Base-by-base conservation (phyloP, 495 filamentous ascomycete species). In the Xylaria nigripes region DNA sequence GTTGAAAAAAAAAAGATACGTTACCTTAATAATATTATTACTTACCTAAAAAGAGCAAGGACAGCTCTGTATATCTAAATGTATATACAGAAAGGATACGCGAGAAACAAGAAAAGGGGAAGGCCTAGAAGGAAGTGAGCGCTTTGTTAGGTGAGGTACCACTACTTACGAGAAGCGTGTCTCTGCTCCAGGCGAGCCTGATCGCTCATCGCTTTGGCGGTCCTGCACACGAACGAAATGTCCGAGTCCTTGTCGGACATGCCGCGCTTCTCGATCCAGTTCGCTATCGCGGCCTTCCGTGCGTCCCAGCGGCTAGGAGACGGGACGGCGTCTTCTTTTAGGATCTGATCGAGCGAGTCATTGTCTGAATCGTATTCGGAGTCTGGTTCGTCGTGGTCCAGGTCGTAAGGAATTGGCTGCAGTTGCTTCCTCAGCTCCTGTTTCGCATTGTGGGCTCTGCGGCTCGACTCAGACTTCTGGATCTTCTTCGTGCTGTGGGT, bases 401-500 rank as follows among this genome's bases (percentile, higher is more conserved):
- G 56, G 1, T 46, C 50, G 6, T 57, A 50, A 41, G 61, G 59
- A 18, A 47, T 15, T 7, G 59, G 59, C 21, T 52, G 18, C 6
- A n/a, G n/a, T n/a, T n/a, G n/a, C n/a, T n/a, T n/a, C n/a, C n/a
- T n/a, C n/a, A n/a, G n/a, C n/a, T n/a, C n/a, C n/a, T n/a, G n/a
- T n/a, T n/a, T n/a, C n/a, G n/a, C n/a, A n/a, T n/a, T n/a, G n/a
- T n/a, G n/a, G n/a, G n/a, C n/a, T n/a, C n/a, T n/a, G n/a, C n/a
- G n/a, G n/a, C n/a, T n/a, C n/a, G n/a, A n/a, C n/a, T n/a, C n/a
- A n/a, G n/a, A n/a, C n/a, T n/a, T n/a, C n/a, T n/a, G n/a, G n/a
- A n/a, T 53, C 56, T 8, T 42, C 16, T 18, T 38, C 16, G n/a
- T 22, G 32, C 0, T 48, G 22, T 40, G 19, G 23, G 57, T 44